Evolutionary conservation across 164 flowering plant genomes (phyloP), one percentile per base, ranked within the genome.

Genomic region (Sedum album): DNA sequence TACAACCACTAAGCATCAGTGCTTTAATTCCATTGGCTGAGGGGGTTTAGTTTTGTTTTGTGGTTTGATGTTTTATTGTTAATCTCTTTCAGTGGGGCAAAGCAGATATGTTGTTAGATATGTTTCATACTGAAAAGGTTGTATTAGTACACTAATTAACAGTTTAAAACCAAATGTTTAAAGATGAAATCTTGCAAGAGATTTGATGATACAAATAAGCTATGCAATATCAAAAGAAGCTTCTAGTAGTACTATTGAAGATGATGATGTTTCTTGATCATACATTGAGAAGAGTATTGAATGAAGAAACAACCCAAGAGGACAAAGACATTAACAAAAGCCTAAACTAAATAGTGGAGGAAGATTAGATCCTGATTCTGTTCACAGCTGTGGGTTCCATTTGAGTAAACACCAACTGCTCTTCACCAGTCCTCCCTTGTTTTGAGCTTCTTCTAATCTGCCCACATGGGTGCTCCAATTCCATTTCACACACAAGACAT

Each of bases 1-100:
- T 30, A 15, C 62, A 57, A 28, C 62, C 62, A 57, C 62, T 57
- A 57, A 57, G 62, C 33, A 17, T 57, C 62, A 57, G 33, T 57
- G 62, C 33, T 26, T 57, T 1, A 28, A 11, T 28, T 33, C 28
- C 25, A 57, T 57, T 57, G 5, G 62, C 33, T 26, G 31, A 26
- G 60, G 60, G 15, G 28, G 62, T 57, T 57, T 28, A 25, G 60
- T 49, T 49, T 49, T 13, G 60, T 53, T 53, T 23, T 14, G 4
- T 11, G 23, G 18, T 57, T 28, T 26, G 20, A 55, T 55, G 61
- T 31, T 6, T 21, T 25, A 8, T 9, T 55, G 4, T 9, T 20
- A 49, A 55, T 25, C 3, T 2, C 31, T 31, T 23, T 55, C 25
- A 49, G 57, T 49, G 57, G 61, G 62, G 8, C 23, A 2, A 18